Conservation (phyloP, 2,329 filamentous ascomycete species). For the Gyromitra esculenta region DNA sequence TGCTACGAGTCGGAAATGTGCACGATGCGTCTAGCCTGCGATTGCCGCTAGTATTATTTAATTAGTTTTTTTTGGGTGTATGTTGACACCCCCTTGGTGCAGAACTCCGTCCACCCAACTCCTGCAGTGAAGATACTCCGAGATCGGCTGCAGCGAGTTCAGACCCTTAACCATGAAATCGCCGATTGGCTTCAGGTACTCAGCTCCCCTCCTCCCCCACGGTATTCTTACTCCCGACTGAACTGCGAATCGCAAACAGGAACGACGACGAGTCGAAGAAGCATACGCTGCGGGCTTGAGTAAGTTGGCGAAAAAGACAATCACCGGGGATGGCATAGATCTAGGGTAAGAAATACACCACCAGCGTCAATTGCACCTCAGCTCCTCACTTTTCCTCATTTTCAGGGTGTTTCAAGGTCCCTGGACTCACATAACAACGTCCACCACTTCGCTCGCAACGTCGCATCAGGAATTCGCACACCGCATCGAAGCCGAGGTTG, state of each 20-base stretch:
- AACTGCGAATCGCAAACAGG: conserved; percentile 66
- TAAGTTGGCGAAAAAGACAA: conserved; percentile 78
- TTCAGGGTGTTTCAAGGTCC: conserved; percentile 85
- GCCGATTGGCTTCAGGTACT: conserved; percentile 96
- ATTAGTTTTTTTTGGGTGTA: background rate
- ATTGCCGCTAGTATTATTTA: conserved; percentile 22
- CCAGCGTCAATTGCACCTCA: conserved; percentile 45
- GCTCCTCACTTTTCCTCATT: conserved; percentile 44
- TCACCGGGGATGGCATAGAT: conserved; percentile 79
- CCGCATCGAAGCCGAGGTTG: conserved; percentile 88
- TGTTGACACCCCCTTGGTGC: conserved; percentile 44
- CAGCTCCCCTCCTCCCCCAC: conserved; percentile 1
- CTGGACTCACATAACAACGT: conserved; percentile 86
- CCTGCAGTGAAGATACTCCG: conserved; percentile 84
- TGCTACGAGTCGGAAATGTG: conserved; percentile 12
- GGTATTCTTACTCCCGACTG: conserved; percentile 19
- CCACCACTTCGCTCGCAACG: conserved; percentile 80
- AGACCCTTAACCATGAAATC: conserved; percentile 85
- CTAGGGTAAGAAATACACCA: conserved; percentile 70
- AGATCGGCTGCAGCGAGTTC: conserved; percentile 87
- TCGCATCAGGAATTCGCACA: conserved; percentile 83
- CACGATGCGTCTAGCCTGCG: conserved; percentile 26
- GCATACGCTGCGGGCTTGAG: conserved; percentile 83
- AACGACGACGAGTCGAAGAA: conserved; percentile 91
- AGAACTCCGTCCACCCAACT: conserved; percentile 82